Percentiles rank a stretch among this genome's conserved stretches.
Evolutionary conservation across 1,284 basidiomycete species (phyloP).

Genomic region (Meripilus lineatus): DNA sequence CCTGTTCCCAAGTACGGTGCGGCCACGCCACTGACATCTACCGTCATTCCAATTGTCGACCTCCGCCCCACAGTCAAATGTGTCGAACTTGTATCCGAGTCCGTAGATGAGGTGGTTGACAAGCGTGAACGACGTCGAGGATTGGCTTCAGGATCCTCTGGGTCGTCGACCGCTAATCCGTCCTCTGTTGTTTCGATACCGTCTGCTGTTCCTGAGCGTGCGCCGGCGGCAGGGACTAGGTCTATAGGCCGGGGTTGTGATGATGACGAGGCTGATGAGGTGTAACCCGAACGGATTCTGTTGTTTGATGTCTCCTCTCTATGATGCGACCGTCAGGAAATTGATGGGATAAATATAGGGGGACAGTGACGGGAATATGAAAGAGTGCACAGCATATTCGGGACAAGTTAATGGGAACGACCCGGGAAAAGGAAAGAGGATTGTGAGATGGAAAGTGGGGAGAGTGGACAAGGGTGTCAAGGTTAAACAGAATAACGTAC

Average conservation of each 20-base stretch:
- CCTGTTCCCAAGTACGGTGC: constrained; percentile 1
- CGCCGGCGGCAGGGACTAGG: constrained; percentile 60
- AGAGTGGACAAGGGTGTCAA: background rate
- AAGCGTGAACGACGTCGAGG: constrained; percentile 15
- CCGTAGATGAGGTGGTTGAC: background rate
- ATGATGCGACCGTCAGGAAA: constrained; percentile 4
- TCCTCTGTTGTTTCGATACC: constrained; percentile 57
- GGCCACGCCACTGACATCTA: background rate
- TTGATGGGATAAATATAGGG: no score
- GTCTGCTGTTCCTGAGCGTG: constrained; percentile 57
- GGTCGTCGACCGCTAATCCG: constrained; percentile 41
- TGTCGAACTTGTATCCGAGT: constrained; percentile 4
- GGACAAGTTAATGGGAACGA: background rate
- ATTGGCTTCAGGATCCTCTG: constrained; percentile 39
- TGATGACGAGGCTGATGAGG: constrained; percentile 30
- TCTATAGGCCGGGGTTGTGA: constrained; percentile 60
- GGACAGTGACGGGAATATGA: no score
- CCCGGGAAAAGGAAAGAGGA: background rate
- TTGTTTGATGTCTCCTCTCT: constrained; percentile 74
- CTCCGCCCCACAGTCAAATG: no score
- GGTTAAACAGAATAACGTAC: constrained; percentile 33
- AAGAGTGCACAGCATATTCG: no score
- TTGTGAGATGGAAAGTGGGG: background rate
- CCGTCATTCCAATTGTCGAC: background rate
- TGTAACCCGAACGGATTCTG: constrained; percentile 64